Evolutionary conservation across 108 stramenopile genomes (phyloP).

Genomic region (Nannochloropsis salina): DNA sequence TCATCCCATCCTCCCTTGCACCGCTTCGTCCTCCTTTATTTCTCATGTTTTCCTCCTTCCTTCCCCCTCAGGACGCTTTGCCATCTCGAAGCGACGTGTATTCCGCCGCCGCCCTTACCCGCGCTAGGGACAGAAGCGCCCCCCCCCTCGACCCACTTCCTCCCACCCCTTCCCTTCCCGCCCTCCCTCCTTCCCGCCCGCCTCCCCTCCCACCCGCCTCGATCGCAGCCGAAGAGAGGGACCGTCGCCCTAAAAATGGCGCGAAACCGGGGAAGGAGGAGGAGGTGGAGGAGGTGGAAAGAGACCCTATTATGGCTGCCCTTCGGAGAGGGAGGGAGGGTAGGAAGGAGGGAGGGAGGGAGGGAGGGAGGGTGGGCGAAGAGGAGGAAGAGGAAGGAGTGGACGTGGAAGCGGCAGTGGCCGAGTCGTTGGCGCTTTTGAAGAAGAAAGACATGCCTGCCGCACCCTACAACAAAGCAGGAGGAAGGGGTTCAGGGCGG

Average conservation of each 20-base stretch:
- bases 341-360: not conserved
- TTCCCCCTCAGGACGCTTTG: not conserved
- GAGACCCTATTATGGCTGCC: conserved; percentile 47
- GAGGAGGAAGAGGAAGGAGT: not conserved
- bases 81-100: not conserved
- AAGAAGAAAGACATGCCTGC: conserved; percentile 77
- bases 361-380: not conserved
- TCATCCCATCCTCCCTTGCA: too few species aligned
- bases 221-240: conserved; percentile 1
- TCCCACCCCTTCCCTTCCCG: not conserved
- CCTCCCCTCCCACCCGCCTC: not conserved
- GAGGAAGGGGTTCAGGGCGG: not conserved
- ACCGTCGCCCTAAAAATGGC: conserved; percentile 25
- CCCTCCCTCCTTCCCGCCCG: not conserved
- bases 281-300: conserved; percentile 3
- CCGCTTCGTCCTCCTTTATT: too few species aligned
- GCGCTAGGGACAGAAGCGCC: not conserved
- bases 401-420: not conserved
- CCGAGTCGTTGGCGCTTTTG: conserved; percentile 66
- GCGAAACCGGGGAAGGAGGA: conserved; percentile 22
- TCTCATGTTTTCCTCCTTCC: too few species aligned
- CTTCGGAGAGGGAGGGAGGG: conserved; percentile 24
- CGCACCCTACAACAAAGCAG: conserved; percentile 56
- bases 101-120: not conserved
- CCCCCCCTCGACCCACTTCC: not conserved